Conservation (phyloP, 495 filamentous ascomycete species). For the Penicillium paradoxum region DNA sequence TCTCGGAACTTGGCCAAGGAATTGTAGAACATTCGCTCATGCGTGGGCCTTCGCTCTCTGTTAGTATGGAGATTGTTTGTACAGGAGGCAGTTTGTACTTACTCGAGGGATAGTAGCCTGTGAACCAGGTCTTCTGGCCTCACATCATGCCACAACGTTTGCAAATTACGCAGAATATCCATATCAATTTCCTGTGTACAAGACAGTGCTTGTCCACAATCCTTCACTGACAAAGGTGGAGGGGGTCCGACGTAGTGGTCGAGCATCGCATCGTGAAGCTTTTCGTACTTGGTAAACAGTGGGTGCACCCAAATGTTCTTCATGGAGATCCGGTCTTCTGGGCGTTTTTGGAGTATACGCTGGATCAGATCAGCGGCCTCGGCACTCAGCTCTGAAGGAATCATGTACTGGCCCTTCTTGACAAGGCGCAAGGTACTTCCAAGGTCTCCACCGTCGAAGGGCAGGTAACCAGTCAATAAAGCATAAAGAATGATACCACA, state of each 20-base stretch:
- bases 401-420: constrained; percentile 62
- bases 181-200: constrained; percentile 61
- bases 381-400: constrained; percentile 59
- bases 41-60: constrained; percentile 55
- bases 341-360: constrained; percentile 68
- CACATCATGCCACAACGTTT: constrained; percentile 81
- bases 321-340: constrained; percentile 70
- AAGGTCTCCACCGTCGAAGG: constrained; percentile 69
- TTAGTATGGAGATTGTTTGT: background rate
- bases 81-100: constrained; percentile 30
- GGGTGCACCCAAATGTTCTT: constrained; percentile 78
- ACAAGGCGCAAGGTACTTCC: constrained; percentile 59
- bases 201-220: constrained; percentile 49
- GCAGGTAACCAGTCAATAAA: constrained; percentile 70
- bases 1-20: constrained; percentile 75
- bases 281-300: constrained; percentile 73
- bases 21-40: constrained; percentile 88
- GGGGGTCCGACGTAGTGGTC: constrained; percentile 50
- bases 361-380: constrained; percentile 77
- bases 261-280: constrained; percentile 48
- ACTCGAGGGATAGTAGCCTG: constrained; percentile 64
- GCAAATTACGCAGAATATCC: constrained; percentile 76
- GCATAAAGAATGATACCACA: constrained; percentile 88
- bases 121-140: constrained; percentile 64
- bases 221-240: constrained; percentile 46